Percentiles rank a stretch among this genome's conserved stretches.
Conservation (phyloP, 2,329 filamentous ascomycete genomes). For the Ceratocystis variospora region DNA sequence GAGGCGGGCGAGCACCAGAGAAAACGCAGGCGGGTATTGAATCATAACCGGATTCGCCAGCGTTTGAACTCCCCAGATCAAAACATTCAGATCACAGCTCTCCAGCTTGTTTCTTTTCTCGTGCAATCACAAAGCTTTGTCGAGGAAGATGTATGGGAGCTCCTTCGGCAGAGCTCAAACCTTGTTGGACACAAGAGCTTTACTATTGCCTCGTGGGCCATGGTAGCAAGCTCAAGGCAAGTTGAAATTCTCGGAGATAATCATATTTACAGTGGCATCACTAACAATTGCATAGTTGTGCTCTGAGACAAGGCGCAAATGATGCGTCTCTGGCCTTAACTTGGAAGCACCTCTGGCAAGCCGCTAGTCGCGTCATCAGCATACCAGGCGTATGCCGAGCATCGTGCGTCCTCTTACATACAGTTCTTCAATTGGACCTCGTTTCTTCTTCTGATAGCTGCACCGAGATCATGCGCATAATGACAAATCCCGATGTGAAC, state of each 20-base stretch:
- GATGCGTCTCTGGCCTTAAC: conserved; percentile 21
- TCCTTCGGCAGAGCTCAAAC: conserved; percentile 44
- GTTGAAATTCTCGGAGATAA: conserved; percentile 20
- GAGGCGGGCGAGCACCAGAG: conserved; percentile 35
- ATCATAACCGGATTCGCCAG: conserved; percentile 35
- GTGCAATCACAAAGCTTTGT: conserved; percentile 34
- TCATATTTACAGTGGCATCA: neutral
- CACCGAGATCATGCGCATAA: conserved; percentile 56
- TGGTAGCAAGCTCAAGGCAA: conserved; percentile 69
- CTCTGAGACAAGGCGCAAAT: conserved; percentile 19
- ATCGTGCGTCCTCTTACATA: conserved; percentile 58
- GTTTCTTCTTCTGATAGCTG: conserved; percentile 53
- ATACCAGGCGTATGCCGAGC: conserved; percentile 59
- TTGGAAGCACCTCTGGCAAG: conserved; percentile 67
- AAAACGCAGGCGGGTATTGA: conserved; percentile 37
- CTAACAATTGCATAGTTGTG: conserved; percentile 26
- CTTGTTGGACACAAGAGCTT: conserved; percentile 57
- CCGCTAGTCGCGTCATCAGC: conserved; percentile 55
- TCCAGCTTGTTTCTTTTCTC: conserved; percentile 47
- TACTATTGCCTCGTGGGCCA: conserved; percentile 61
- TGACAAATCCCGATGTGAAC: conserved; percentile 65
- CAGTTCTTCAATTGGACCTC: conserved; percentile 52
- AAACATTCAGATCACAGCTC: conserved; percentile 35
- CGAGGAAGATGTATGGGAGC: conserved; percentile 38
- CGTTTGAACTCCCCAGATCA: conserved; percentile 35